Evolutionary conservation across 2,329 filamentous ascomycete species (phyloP), one percentile per base, ranked within the genome.

Genomic region (Onygenales sp.): DNA sequence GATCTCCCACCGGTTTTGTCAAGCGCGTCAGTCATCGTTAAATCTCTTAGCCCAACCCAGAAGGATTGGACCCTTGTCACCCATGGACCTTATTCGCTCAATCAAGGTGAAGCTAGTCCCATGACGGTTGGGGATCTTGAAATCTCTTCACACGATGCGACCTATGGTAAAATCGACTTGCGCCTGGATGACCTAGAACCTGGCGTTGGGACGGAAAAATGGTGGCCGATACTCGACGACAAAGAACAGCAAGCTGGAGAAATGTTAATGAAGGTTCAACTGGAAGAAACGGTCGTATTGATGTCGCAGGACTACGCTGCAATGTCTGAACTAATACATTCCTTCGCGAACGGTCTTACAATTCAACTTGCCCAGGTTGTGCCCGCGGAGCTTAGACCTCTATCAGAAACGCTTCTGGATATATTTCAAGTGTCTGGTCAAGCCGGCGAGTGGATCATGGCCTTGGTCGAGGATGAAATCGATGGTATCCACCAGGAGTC

Each of bases 381-480:
- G 52, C 86, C 89, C 0, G 81, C 83, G 2, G 87, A 89, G 63
- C 75, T 96, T 36, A 86, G 86, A 51, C 79, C 82, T n/a, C 70
- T 97, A 7, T 87, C 90, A 2, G 91, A 96, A 65, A 84, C 87
- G 32, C 82, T 97, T 39, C 74, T 97, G 58, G 94, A 97, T 66
- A 95, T 98, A 51, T 98, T 92, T 63, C 93, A 98, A 65, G 91
- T 95, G 2, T 92, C 90, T 2, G 89, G 88, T 0, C 82, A 82
- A 39, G 87, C 88, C 2, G 80, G 80, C 43, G 89, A 96, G 55
- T 98, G 93, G 93, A 79, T 98, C 21, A 93, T 89, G 77, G 85
- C 88, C 2, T 75, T 98, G 42, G 88, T 96, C 0, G 93, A 98
- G 68, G 92, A 97, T 65, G 93, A 98, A 68, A 97, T 98, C 54